Conservation (phyloP, 345 rosid species). For the Microcos paniculata region DNA sequence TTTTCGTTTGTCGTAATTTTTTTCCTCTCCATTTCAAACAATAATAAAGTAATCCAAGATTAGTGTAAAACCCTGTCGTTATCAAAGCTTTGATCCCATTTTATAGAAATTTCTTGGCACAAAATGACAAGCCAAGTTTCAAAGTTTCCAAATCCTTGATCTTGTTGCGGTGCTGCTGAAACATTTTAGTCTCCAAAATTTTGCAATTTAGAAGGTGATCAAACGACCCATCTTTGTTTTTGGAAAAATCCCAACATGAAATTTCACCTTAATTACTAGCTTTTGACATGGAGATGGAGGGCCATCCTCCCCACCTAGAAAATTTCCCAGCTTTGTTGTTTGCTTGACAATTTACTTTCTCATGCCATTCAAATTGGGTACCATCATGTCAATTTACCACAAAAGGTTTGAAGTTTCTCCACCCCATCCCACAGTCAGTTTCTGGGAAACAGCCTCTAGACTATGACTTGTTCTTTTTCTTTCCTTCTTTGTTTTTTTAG, state of each 20-base stretch:
- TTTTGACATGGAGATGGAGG: not conserved
- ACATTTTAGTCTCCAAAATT: not conserved
- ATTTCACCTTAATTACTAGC: slow-evolving; percentile 3
- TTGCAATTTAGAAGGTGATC: not conserved
- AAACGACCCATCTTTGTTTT: not conserved
- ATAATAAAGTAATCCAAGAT: not conserved
- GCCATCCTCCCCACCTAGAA: not conserved
- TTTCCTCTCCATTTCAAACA: not conserved
- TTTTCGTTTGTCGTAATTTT: not conserved
- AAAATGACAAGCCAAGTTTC: not conserved
- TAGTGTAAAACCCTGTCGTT: not conserved
- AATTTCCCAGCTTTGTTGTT: not conserved
- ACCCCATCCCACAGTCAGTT: not conserved
- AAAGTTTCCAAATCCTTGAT: slow-evolving; percentile 4
- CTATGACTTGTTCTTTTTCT: not conserved
- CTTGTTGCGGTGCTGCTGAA: not conserved
- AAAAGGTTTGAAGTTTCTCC: not conserved
- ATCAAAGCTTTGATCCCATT: not conserved
- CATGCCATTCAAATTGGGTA: not conserved
- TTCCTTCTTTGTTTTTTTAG: not conserved
- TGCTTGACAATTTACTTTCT: not conserved
- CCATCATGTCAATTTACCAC: not conserved
- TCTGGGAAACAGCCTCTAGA: slow-evolving; percentile 1
- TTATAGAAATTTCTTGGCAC: slow-evolving; percentile 13
- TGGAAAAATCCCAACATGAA: not conserved